phyloP scores from a whole-genome alignment of 2,329 filamentous ascomycete species.

The Tolypocladium ovalisporum region DNA sequence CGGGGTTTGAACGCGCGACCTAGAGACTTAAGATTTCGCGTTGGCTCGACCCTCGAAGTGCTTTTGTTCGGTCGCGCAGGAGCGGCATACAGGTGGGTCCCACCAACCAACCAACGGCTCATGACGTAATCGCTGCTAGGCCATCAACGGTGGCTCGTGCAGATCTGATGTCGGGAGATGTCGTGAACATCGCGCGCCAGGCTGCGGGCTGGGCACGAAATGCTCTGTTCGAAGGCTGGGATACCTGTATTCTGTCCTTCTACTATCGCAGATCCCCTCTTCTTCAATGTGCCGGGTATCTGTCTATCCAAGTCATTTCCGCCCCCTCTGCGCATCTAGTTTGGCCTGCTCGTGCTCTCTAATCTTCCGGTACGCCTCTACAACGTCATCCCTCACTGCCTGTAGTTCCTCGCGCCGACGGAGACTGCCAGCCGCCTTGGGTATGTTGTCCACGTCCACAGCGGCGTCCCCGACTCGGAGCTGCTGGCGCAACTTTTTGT shows the following conservation, averaged over 20 bases:
- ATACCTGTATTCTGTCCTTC: too few species aligned
- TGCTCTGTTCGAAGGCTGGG: not conserved
- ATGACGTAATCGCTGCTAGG: not conserved
- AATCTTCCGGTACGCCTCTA: constrained; percentile 28
- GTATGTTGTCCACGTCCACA: constrained; percentile 24
- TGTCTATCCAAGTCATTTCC: not conserved
- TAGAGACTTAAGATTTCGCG: not conserved
- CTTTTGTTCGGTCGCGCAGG: not conserved
- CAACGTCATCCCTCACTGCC: constrained; percentile 20
- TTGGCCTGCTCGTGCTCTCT: constrained; percentile 26
- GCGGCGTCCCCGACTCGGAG: constrained; percentile 21
- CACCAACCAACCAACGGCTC: too few species aligned
- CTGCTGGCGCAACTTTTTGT: constrained; percentile 29
- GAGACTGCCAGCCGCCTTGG: constrained; percentile 27
- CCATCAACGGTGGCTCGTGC: too few species aligned
- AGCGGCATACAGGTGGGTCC: not conserved
- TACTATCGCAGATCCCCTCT: too few species aligned
- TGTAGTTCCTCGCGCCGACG: constrained; percentile 28
- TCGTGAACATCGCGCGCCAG: not conserved
- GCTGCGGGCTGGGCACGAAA: not conserved
- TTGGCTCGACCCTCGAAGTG: not conserved
- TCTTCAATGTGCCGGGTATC: not conserved
- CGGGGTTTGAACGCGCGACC: constrained; percentile 9
- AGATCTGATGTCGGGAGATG: not conserved
- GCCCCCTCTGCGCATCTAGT: constrained; percentile 7